Conservation (phyloP, 208 protist genomes). For the Crithidia fasciculata region DNA sequence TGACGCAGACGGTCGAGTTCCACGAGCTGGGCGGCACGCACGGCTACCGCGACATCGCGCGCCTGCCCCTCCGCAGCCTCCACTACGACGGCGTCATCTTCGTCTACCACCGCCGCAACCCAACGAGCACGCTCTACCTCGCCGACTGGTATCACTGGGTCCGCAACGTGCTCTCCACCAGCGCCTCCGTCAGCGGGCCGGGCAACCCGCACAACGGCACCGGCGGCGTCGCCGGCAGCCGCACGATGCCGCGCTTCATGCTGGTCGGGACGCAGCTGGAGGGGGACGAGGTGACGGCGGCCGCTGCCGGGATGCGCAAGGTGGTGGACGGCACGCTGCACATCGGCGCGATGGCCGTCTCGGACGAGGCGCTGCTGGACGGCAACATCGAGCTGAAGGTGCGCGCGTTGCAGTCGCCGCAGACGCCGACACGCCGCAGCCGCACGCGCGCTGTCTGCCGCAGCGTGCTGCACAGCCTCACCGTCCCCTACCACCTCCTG, state of each 20-base stretch:
- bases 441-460: background rate
- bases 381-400: conserved; percentile 33
- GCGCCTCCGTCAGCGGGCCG: conserved; percentile 2
- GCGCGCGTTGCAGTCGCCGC: conserved; percentile 21
- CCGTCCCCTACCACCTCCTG: conserved; percentile 25
- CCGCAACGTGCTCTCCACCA: conserved; percentile 23
- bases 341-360: conserved; percentile 17
- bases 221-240: background rate
- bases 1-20: conserved; percentile 61
- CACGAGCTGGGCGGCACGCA: conserved; percentile 80
- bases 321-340: conserved; percentile 13
- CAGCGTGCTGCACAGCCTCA: background rate
- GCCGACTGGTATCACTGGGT: conserved; percentile 59
- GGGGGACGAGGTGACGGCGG: conserved; percentile 15
- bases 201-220: background rate
- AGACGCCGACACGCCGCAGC: background rate
- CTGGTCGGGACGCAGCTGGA: conserved; percentile 51
- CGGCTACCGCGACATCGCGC: conserved; percentile 51
- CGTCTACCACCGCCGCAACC: conserved; percentile 66
- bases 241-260: conserved; percentile 37
- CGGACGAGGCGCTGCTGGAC: conserved; percentile 42
- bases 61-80: conserved; percentile 52
- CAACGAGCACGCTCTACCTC: conserved; percentile 62
- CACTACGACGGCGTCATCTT: conserved; percentile 81
- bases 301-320: conserved; percentile 13